Evolutionary conservation across 805 yeast genomes (phyloP), one percentile per base, ranked within the genome.

Genomic region (Debaryomyces prosopidis): DNA sequence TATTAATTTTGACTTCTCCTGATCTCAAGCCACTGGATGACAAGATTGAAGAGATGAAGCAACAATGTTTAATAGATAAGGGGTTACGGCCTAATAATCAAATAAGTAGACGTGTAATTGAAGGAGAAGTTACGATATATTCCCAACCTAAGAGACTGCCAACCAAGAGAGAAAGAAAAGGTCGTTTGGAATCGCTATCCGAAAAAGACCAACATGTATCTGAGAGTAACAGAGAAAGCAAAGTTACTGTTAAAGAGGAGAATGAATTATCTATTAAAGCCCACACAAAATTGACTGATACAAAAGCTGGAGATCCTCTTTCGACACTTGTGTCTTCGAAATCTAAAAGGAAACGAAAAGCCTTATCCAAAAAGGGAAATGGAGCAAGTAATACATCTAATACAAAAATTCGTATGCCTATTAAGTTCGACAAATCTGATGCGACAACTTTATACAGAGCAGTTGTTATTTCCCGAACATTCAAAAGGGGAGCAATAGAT

Each of bases 391-490:
- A n/a, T n/a, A 39, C 41, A 17, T 44, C 40, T 17, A 30, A 30
- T 11, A 31, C 32, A 32, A 52, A 57, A 42, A 48, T 52, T 36
- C 45, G 59, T 18, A 36, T 53, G 2, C 26, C 50, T 4, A 33
- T 47, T 10, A 60, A 57, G 42, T 63, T 73, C 46, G 72, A 69
- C 26, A 68, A 71, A 38, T 52, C 68, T 4, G 85, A 85, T 47
- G 71, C 79, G 1, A 77, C 82, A 17, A 67, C 73, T 2, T 67
- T 89, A 33, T 79, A 82, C 52, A 75, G 88, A 48, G 76, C 84
- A 2, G 85, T 85, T 11, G 80, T 86, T 10, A 83, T 88, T 15
- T 78, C 85, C 3, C 82, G 84, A 49, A 77, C 90, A 12, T 74
- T 86, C 33, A 59, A 60, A 14, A 73, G 78, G 36, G 80, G 80